Base-by-base conservation (phyloP, 1,139 yeast genomes). In the Yamadazyma aaseri region DNA sequence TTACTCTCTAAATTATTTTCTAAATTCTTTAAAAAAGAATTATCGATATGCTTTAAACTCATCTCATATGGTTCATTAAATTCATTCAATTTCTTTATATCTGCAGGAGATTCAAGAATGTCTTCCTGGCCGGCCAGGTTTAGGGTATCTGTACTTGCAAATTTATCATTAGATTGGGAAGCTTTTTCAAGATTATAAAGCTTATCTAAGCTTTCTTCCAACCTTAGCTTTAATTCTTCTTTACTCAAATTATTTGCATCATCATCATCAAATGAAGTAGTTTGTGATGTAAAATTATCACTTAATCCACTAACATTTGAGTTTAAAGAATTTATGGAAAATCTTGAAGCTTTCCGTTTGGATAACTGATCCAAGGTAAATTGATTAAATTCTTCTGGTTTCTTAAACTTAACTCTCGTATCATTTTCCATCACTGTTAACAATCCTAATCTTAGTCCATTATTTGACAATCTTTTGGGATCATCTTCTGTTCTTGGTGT, bases 221-320 rank as follows among this genome's bases (percentile, higher is more conserved):
- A 48, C 34, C 56, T 61, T 8, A 50, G 31, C 29, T 55, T 60
- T 20, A 70, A 50, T 23, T 65, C 69, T 24, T 61, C 66, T 36
- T 62, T 63, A 7, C 66, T 55, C 26, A 65, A 31, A 17, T 35
- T 28, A 16, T 32, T 40, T 10, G 55, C 60, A 12, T 56, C 62
- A 11, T 58, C 68, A 26, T 57, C 65, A 11, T 31, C 33, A 31
- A 51, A 54, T 6, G 66, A 57, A 1, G 72, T 66, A 13, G 60
- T 47, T 31, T 63, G 66, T 3, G 71, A 61, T 14, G 60, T 58
- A 6, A 66, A 54, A 32, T 66, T 48, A 33, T 69, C 75, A 4
- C 72, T 58, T 22, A 69, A 36, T 1, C 73, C 73, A 32, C 73
- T 65, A 10, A 69, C 46, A 41, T 68, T 69, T 9, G 73, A 68